These are phyloP conservation scores for Penicillium brasilianum DNA, from an alignment of 2,329 filamentous ascomycete genomes.

Conservation along the genomic window DNA sequence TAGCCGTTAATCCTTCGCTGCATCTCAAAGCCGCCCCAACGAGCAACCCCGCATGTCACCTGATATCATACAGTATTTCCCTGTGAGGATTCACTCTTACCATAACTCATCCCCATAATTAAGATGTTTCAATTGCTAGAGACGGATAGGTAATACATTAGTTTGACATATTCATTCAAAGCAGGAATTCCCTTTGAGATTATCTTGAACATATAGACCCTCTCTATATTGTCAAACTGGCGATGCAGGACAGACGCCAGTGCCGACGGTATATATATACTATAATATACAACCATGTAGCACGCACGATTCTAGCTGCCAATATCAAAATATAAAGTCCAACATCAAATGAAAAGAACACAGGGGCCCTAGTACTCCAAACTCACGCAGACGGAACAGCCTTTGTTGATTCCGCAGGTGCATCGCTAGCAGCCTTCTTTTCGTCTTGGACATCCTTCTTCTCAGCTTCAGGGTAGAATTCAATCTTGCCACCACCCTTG, in stretches of 20 bases:
- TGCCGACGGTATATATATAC: conserved; percentile 10
- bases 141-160: too few species aligned
- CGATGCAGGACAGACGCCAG: conserved; percentile 6
- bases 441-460: conserved; percentile 20
- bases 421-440: not conserved
- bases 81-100: too few species aligned
- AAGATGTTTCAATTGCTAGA: too few species aligned
- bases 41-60: too few species aligned
- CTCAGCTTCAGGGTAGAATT: conserved; percentile 66
- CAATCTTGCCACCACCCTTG: conserved; percentile 66
- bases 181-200: not conserved
- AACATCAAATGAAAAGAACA: not conserved
- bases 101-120: too few species aligned
- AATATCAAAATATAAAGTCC: not conserved
- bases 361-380: not conserved
- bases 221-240: conserved; percentile 16
- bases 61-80: too few species aligned
- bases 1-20: too few species aligned
- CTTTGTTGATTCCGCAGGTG: not conserved
- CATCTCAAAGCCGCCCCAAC: too few species aligned
- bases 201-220: not conserved
- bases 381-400: conserved; percentile 14
- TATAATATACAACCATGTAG: conserved; percentile 20
- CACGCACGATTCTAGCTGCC: not conserved
- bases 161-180: not conserved